Evolutionary conservation across 805 yeast genomes (phyloP).

Genomic region (Ogataea naganishii): DNA sequence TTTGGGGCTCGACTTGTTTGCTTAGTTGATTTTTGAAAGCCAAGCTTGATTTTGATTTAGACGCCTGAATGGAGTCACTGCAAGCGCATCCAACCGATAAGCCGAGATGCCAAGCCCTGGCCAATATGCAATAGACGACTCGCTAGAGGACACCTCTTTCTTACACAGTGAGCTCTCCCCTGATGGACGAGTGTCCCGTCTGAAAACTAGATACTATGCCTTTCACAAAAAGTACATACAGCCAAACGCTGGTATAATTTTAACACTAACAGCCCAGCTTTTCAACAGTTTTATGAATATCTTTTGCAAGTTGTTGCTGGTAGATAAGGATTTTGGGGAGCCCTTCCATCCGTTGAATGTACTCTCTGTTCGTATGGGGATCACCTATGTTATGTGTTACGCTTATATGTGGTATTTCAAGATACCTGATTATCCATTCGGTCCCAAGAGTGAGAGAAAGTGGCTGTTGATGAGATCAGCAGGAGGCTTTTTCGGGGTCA

Average conservation of each 20-base stretch:
- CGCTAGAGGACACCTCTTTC: too few relatives aligned
- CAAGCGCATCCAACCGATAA: too few relatives aligned
- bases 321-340: slow-evolving; percentile 46
- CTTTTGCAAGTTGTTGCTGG: slow-evolving; percentile 62
- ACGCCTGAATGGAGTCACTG: too few relatives aligned
- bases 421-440: slow-evolving; percentile 59
- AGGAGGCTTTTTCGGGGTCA: slow-evolving; percentile 75
- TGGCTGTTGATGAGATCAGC: slow-evolving; percentile 55
- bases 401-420: slow-evolving; percentile 39
- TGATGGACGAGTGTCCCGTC: too few relatives aligned
- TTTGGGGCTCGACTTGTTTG: too few relatives aligned
- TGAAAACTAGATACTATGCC: too few relatives aligned
- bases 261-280: slow-evolving; percentile 55
- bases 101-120: too few relatives aligned
- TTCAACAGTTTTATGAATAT: slow-evolving; percentile 73
- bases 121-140: too few relatives aligned
- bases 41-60: too few relatives aligned
- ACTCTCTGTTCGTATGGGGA: slow-evolving; percentile 64
- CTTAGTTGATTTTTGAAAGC: too few relatives aligned
- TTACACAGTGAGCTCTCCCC: too few relatives aligned
- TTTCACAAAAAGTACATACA: slow-evolving; percentile 9
- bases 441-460: slow-evolving; percentile 50
- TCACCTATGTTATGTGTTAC: slow-evolving; percentile 56
- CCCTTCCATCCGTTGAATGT: slow-evolving; percentile 77
- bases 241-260: slow-evolving; percentile 46